Base-by-base conservation (phyloP, 331 rosid genomes). In the Arachis monticola region DNA sequence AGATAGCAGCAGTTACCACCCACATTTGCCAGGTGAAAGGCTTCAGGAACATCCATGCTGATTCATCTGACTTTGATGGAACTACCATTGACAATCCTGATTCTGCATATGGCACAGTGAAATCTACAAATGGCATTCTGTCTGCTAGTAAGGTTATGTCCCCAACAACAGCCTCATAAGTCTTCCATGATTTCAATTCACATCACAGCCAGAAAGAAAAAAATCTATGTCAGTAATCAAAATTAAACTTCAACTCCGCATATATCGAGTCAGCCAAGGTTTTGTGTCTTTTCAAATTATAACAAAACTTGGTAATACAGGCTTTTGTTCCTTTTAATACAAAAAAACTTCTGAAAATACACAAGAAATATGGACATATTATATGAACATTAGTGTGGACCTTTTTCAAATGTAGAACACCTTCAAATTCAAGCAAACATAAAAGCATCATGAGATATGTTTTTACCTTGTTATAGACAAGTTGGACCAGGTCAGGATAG, bases 11-110 rank as follows among this genome's bases (percentile, higher is more conserved):
- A 5, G 77, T 85, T 13, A 75, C 83, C 17, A 10, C 67, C 97
- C 97, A 92, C 89, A 86, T 55, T 73, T 83, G 85, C 93, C 88
- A 74, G 5, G 87, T 87, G 80, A 92, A 89, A 32, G 97, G 96
- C 84, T 78, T 89, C 68, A 80, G 0, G 73, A 89, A 92, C 85
- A 87, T 77, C 91, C 86, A 88, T 58, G 77, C 51, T 1, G 88
- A 75, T 5, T 74, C 81, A 12, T 60, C 13, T 0, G 77, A 52
- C 52, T 85, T 84, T 38, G 47, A 64, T 0, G 84, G 79, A 53
- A 87, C 88, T 65, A 92, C 42, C 88, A 89, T 77, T 11, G 93
- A 61, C 77, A 92, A 75, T n/a, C 90, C 91, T 30, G 96, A 88
- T 72, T 86, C 91, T 11, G 79, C 59, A 71, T 82, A 92, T 52